phyloP scores from a whole-genome alignment of 306 rosid species.

The Fragaria ananassa region DNA sequence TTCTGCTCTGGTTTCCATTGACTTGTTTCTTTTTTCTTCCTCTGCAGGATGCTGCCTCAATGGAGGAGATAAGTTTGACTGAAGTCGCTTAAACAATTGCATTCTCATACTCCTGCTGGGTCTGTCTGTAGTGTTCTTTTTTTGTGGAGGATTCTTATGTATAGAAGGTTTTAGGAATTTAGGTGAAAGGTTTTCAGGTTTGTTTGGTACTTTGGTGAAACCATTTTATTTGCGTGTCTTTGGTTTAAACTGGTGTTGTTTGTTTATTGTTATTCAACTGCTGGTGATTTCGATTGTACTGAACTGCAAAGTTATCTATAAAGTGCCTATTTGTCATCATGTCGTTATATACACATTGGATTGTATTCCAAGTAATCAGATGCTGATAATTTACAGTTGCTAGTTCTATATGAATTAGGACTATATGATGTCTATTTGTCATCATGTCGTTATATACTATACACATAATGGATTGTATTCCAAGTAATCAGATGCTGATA shows the following conservation, averaged over 20 bases:
- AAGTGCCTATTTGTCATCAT: neutral
- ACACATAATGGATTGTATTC: neutral
- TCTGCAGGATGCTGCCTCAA: slow-evolving; percentile 42
- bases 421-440: neutral
- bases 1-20: neutral
- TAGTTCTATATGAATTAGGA: neutral
- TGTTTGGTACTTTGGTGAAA: slow-evolving; percentile 6
- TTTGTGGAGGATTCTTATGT: slow-evolving; percentile 41
- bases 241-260: slow-evolving; percentile 26
- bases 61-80: slow-evolving; percentile 33
- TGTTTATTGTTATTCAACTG: slow-evolving; percentile 22
- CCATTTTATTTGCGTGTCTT: slow-evolving; percentile 24
- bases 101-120: slow-evolving; percentile 30
- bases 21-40: neutral
- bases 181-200: slow-evolving; percentile 23
- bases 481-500: neutral
- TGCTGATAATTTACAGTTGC: neutral
- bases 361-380: neutral
- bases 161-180: slow-evolving; percentile 28
- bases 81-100: slow-evolving; percentile 37
- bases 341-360: neutral
- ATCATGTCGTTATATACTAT: neutral
- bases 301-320: neutral
- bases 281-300: slow-evolving; percentile 18
- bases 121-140: slow-evolving; percentile 38